Base-by-base conservation (phyloP, 2,329 filamentous ascomycete genomes). In the Diaporthe eres region DNA sequence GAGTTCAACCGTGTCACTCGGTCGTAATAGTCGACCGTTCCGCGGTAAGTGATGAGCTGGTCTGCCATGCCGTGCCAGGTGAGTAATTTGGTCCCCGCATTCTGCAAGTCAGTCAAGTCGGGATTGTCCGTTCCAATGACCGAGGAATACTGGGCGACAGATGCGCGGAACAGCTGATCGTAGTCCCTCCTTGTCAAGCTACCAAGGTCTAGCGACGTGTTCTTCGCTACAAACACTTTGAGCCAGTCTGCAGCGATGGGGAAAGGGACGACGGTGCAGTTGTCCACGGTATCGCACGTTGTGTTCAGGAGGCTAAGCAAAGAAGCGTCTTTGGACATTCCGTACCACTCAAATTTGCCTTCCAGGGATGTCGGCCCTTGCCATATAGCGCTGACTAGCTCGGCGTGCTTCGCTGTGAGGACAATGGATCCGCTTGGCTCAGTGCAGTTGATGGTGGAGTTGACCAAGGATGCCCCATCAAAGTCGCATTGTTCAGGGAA, bases 11-110 rank as follows among this genome's bases (percentile, higher is more conserved):
- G 76, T 10, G 78, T 72, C 0, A 83, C 83, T n/a, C 79, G 79
- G 39, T 83, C 71, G 70, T 82, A 84, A 77, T 84, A 86, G 39
- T 81, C 75, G 9, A 80, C 75, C 3, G 82, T 82, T 2, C 80
- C 81, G 22, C 80, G 76, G 1, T 82, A 78, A 5, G 81, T 79
- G 25, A 87, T 81, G 1, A 84, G 47, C 3, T 81, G 81, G 77
- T 88, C 86, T 10, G 81, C 81, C 67, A 82, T 77, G 31, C 86
- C 86, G 77, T 87, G 86, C 79, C 83, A 87, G 34, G 84, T 79
- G n/a, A 87, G 34, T 4, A 87, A 58, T 79, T 87, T 87, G n/a
- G 84, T 84, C 4, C 86, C 86, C 1, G 79, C 77, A 3, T 76
- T 77, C 25, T 78, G 77, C 77, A 83, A 85, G 0, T 77, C 76